Evolutionary conservation across 306 rosid species (phyloP).

Genomic region (Castanopsis chinensis): DNA sequence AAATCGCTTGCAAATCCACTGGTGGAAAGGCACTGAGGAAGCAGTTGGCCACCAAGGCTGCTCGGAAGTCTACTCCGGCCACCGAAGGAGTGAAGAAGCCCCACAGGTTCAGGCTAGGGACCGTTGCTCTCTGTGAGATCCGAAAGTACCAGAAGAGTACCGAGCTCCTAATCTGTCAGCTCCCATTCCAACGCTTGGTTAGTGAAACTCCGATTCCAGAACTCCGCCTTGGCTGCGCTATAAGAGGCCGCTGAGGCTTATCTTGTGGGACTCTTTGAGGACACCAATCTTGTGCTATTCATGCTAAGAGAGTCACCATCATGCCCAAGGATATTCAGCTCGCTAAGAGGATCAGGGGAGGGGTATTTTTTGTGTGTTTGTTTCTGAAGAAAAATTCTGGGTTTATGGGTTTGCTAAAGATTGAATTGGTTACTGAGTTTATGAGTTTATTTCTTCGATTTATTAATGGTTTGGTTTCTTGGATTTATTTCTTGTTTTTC

Average conservation of each 20-base stretch:
- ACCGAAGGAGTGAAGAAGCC: slow-evolving; percentile 41
- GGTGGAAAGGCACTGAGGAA: slow-evolving; percentile 33
- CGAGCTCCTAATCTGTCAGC: slow-evolving; percentile 35
- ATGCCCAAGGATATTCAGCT: no score
- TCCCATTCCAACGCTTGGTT: slow-evolving; percentile 38
- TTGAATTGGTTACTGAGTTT: no score
- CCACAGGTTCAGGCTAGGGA: slow-evolving; percentile 30
- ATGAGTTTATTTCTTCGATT: no score
- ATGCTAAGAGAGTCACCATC: no score
- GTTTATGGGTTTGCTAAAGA: no score
- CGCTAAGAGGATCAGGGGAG: no score
- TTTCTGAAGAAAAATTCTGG: no score
- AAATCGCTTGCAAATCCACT: slow-evolving; percentile 33
- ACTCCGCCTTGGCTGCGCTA: slow-evolving; percentile 30
- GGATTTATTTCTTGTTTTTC: no score
- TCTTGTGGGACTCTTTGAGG: slow-evolving; percentile 27
- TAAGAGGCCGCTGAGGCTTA: slow-evolving; percentile 33
- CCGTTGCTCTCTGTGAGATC: slow-evolving; percentile 34
- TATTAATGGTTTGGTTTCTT: no score
- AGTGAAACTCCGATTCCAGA: slow-evolving; percentile 37
- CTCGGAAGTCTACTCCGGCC: slow-evolving; percentile 31
- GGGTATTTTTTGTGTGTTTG: no score
- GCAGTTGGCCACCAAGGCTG: slow-evolving; percentile 35
- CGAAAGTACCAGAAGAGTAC: slow-evolving; percentile 42
- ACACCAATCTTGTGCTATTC: slow-evolving; percentile 32